Conservation (phyloP, 2,329 filamentous ascomycete species). For the Beauveria medogensis region DNA sequence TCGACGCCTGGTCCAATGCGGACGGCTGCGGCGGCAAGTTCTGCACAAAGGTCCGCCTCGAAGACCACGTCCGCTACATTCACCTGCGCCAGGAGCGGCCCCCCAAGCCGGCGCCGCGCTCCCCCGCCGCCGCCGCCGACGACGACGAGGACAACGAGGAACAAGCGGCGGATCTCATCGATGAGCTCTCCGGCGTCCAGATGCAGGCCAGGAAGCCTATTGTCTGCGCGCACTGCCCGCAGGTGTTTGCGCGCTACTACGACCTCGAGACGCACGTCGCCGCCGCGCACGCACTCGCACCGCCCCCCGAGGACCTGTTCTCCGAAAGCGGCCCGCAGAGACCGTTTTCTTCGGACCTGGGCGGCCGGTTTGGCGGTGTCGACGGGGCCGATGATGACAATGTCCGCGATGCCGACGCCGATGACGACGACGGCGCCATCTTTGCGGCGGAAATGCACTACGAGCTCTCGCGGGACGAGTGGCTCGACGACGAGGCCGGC, state of each 20-base stretch:
- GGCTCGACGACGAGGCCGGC: conserved; percentile 36
- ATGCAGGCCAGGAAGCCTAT: conserved; percentile 35
- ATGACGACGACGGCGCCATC: conserved; percentile 16
- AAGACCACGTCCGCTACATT: conserved; percentile 76
- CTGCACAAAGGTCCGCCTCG: conserved; percentile 66
- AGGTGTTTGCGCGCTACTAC: conserved; percentile 41
- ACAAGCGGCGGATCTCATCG: conserved; percentile 25
- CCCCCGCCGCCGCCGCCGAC: not conserved
- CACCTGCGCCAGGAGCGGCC: conserved; percentile 58
- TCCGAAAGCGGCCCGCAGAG: conserved; percentile 13
- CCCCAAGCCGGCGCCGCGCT: conserved; percentile 19
- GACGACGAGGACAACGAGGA: conserved; percentile 7
- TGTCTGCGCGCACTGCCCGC: conserved; percentile 36
- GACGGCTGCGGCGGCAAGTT: conserved; percentile 70
- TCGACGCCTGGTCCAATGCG: conserved; percentile 55
- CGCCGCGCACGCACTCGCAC: conserved; percentile 20
- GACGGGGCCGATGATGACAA: not conserved
- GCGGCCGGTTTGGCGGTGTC: conserved; percentile 17
- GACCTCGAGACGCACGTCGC: conserved; percentile 41
- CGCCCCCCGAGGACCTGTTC: conserved; percentile 13
- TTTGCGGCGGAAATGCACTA: conserved; percentile 28
- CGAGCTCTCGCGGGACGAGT: conserved; percentile 28
- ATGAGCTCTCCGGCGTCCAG: conserved; percentile 34
- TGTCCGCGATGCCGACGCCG: conserved; percentile 11
- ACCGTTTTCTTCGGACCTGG: conserved; percentile 6